These are phyloP conservation scores for Nadsonia starkeyi-henricii DNA, from an alignment of 1,139 yeast genomes.

Conservation along the genomic window DNA sequence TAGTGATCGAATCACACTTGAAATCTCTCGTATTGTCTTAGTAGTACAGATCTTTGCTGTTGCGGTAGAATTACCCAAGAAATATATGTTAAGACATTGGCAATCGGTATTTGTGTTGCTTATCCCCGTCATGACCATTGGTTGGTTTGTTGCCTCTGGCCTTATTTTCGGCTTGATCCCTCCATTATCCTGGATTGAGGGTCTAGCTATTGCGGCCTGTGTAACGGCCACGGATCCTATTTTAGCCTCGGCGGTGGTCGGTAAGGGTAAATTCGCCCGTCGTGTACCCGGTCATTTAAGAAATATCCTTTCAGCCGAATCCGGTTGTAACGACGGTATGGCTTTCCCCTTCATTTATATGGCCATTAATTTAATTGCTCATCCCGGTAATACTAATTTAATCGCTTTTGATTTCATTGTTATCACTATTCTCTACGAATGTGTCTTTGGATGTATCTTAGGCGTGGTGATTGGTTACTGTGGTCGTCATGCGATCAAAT, in stretches of 20 bases:
- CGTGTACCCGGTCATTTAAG: conserved; percentile 95
- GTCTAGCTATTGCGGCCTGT: conserved; percentile 77
- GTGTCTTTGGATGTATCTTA: conserved; percentile 67
- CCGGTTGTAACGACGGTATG: conserved; percentile 97
- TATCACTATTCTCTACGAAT: conserved; percentile 72
- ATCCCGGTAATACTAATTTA: conserved; percentile 49
- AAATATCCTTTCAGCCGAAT: conserved; percentile 79
- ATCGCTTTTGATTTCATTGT: conserved; percentile 79
- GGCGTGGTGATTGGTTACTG: conserved; percentile 68
- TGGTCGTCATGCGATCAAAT: conserved; percentile 61
- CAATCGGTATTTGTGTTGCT: conserved; percentile 61
- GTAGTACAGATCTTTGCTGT: conserved; percentile 95
- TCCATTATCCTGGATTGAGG: conserved; percentile 61
- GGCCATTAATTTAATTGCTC: conserved; percentile 52
- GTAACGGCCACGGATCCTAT: conserved; percentile 97
- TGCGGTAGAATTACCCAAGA: conserved; percentile 89
- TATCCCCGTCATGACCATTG: conserved; percentile 86
- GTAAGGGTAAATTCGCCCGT: conserved; percentile 93
- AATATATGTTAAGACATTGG: conserved; percentile 89
- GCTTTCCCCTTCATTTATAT: conserved; percentile 88
- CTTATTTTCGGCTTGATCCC: conserved; percentile 82
- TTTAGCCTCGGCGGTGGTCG: conserved; percentile 94
- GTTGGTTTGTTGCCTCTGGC: conserved; percentile 81
- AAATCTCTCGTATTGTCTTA: conserved; percentile 73
- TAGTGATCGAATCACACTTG: conserved; percentile 72